These are phyloP conservation scores for Naganishia liquefaciens DNA, from an alignment of 1,284 basidiomycete genomes.

Conservation along the genomic window DNA sequence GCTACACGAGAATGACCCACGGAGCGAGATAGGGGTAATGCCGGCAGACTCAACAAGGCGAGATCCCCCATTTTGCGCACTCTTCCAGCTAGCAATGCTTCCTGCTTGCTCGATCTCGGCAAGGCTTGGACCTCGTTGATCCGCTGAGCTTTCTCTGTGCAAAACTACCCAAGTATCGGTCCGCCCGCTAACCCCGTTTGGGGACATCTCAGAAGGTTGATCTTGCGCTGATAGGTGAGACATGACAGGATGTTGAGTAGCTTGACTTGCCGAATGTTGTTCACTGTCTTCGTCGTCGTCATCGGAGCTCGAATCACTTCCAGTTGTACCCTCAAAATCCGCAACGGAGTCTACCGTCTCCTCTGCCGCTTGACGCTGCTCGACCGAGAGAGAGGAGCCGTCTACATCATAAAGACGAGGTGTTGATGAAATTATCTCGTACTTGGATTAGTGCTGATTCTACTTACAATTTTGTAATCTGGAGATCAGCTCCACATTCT, in stretches of 20 bases:
- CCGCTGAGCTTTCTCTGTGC: not conserved
- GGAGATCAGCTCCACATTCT: constrained; percentile 16
- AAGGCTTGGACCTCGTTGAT: not conserved
- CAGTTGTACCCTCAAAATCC: not conserved
- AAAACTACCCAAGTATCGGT: constrained; percentile 11
- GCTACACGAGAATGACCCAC: not conserved
- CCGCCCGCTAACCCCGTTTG: not conserved
- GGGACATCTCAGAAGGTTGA: not conserved
- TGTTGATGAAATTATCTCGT: no score
- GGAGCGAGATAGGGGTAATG: not conserved
- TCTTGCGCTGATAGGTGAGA: no score
- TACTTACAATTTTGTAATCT: constrained; percentile 17
- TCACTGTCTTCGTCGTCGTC: not conserved
- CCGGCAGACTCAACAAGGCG: not conserved
- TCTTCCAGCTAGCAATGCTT: constrained; percentile 4
- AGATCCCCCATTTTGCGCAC: constrained; percentile 7
- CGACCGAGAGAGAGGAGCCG: constrained; percentile 1
- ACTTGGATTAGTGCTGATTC: not conserved
- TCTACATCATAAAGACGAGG: not conserved
- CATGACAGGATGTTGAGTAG: no score
- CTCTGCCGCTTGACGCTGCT: constrained; percentile 2
- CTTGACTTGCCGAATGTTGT: not conserved
- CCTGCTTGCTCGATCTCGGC: not conserved
- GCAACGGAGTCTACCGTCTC: not conserved
- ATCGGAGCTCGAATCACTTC: not conserved